Evolutionary conservation across 1,139 yeast genomes (phyloP).

Genomic region (Pichia kudriavzevii): DNA sequence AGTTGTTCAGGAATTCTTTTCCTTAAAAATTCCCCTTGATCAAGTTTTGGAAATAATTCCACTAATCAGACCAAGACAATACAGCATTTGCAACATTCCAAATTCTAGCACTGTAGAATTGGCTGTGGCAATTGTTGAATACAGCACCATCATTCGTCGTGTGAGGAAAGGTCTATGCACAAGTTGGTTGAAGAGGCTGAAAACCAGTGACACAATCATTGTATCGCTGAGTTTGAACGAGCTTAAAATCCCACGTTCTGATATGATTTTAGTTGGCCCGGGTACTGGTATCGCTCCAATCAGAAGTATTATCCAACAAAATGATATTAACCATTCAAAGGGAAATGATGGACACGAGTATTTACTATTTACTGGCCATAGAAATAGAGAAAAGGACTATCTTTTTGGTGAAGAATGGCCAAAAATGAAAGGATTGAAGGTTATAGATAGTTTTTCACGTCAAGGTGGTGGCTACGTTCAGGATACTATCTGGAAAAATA

Average conservation of each 20-base stretch:
- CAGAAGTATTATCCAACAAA: conserved; percentile 50
- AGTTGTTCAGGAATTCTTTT: conserved; percentile 70
- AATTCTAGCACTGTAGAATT: conserved; percentile 43
- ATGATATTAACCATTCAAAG: conserved; percentile 16
- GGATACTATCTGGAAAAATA: conserved; percentile 50
- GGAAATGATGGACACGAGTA: conserved; percentile 27
- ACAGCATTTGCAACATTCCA: conserved; percentile 69
- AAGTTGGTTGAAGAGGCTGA: conserved; percentile 54
- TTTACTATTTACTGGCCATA: conserved; percentile 68
- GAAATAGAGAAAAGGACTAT: conserved; percentile 60
- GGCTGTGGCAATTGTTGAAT: conserved; percentile 79
- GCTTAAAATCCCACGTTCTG: conserved; percentile 28
- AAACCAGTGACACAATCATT: conserved; percentile 41
- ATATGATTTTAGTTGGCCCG: conserved; percentile 65
- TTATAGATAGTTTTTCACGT: conserved; percentile 59
- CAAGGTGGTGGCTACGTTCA: conserved; percentile 58
- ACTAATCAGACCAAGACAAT: conserved; percentile 66
- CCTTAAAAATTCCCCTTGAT: conserved; percentile 64
- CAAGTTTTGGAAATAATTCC: conserved; percentile 76
- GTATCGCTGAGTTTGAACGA: conserved; percentile 49
- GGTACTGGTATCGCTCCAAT: conserved; percentile 95
- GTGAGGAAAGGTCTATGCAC: conserved; percentile 81
- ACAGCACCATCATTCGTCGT: conserved; percentile 71
- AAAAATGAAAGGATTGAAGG: conserved; percentile 30
- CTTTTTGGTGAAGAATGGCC: conserved; percentile 55